phyloP scores from a whole-genome alignment of 2,329 filamentous ascomycete genomes.

The Epichloe hybrida region DNA sequence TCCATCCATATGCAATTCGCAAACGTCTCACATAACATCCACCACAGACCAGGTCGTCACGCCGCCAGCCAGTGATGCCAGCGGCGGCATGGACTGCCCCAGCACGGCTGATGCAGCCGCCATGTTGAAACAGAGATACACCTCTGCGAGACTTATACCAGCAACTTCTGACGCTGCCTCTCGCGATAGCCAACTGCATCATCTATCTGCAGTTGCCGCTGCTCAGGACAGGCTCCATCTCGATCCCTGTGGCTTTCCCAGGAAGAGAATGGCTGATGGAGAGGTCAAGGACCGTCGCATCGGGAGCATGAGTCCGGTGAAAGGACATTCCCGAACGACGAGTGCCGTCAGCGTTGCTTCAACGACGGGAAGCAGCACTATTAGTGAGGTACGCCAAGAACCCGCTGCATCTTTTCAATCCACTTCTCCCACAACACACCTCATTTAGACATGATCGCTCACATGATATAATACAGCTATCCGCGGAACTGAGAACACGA shows the following conservation, averaged over 20 bases:
- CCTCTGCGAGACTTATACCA: neutral
- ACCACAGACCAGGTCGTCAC: conserved; percentile 15
- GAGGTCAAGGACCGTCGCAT: conserved; percentile 44
- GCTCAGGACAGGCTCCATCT: conserved; percentile 34
- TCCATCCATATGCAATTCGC: conserved; percentile 12
- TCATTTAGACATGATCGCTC: conserved; percentile 6
- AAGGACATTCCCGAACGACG: conserved; percentile 55
- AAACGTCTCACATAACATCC: conserved; percentile 16
- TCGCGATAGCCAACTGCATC: conserved; percentile 42
- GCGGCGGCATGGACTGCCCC: conserved; percentile 6
- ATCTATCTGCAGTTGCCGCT: conserved; percentile 45
- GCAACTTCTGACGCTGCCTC: conserved; percentile 22
- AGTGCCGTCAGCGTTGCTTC: conserved; percentile 52
- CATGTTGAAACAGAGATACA: conserved; percentile 5
- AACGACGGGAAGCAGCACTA: conserved; percentile 52
- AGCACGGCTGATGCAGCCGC: conserved; percentile 9
- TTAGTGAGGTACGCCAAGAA: conserved; percentile 54
- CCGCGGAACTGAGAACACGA: conserved; percentile 66
- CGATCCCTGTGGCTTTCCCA: conserved; percentile 25
- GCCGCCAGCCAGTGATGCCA: conserved; percentile 15
- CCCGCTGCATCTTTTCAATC: no score
- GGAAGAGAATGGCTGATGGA: conserved; percentile 69
- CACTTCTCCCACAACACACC: neutral
- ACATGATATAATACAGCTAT: conserved; percentile 43
- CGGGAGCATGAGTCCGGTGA: conserved; percentile 31